Evolutionary conservation across 2,329 filamentous ascomycete genomes (phyloP), one percentile per base, ranked within the genome.

Genomic region (Pseudomassariella vexata): DNA sequence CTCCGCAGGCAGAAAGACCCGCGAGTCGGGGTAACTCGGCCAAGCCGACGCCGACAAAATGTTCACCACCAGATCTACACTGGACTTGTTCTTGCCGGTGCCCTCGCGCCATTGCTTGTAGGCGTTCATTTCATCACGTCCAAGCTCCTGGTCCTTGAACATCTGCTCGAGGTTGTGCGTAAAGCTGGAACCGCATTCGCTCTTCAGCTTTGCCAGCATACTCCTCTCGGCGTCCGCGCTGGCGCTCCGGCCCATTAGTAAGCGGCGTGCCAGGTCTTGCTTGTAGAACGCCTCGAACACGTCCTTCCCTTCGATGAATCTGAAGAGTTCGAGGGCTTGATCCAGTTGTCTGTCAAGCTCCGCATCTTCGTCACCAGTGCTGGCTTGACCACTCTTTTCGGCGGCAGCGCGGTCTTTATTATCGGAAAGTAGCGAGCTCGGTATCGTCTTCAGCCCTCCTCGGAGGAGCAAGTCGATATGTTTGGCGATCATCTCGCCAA

Each of bases 251-350:
- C 82, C 83, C 86, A 96, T 89, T 34, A 99, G 70, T 24, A 99
- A 64, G 28, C 92, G 76, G 11, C 89, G 76, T 1, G 94, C 90
- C 30, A 99, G 72, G 52, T 96, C 92, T 50, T 92, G 94, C 67
- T 98, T 98, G 73, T 99, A 99, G 55, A 98, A 98, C 1, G 92
- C 90, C 56, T 98, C 92, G 42, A 99, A 98, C 0, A 95, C 85
- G 34, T 94, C 90, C 57, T 98, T 98, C 44, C 92, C 92, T 52
- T 96, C 82, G 20, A 99, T 86, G 56, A 96, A 96, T 5, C 94
- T 79, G 71, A 98, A 98, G 5, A 99, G 68, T 56, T 96, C 90
- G 3, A 99, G 68, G 0, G 86, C 89, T 52, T 94, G 85, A 47
- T 98, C 89, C 9, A 99, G 70, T 54, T 96, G 92, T 22, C 83